Evolutionary conservation across 2,329 filamentous ascomycete genomes (phyloP).

Genomic region (Arthrobotrys musiformis): DNA sequence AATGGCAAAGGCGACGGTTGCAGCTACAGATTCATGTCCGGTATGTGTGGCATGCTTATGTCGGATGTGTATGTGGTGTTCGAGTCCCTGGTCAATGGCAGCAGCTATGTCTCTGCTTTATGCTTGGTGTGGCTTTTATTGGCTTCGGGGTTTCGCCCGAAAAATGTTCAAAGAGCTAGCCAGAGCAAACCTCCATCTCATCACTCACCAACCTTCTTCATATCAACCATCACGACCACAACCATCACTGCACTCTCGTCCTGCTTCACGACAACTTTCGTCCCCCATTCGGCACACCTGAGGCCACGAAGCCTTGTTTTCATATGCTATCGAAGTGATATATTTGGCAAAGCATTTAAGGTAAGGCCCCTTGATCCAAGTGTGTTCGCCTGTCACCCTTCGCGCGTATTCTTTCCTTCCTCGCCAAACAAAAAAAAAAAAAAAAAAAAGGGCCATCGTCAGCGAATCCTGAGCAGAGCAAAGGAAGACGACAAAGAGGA

Average conservation of each 20-base stretch:
- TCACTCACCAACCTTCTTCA: constrained; percentile 25
- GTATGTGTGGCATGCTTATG: no score
- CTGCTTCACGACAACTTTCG: neutral
- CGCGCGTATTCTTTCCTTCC: constrained; percentile 28
- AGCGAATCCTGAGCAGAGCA: neutral
- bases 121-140: constrained; percentile 21
- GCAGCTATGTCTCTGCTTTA: neutral
- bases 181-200: constrained; percentile 17
- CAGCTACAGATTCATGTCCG: constrained; percentile 10
- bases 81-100: neutral
- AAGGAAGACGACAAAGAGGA: constrained; percentile 4
- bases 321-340: neutral
- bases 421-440: neutral
- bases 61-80: neutral
- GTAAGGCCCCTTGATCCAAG: constrained; percentile 8
- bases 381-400: constrained; percentile 22
- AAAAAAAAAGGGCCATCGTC: neutral
- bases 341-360: neutral
- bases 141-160: constrained; percentile 14
- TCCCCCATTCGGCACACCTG: neutral
- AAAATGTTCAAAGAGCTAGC: neutral
- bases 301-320: neutral
- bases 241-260: neutral
- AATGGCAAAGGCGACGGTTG: constrained; percentile 20
- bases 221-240: neutral